Evolutionary conservation across 129 eudicot genomes (phyloP).

Genomic region (Silybum marianum): DNA sequence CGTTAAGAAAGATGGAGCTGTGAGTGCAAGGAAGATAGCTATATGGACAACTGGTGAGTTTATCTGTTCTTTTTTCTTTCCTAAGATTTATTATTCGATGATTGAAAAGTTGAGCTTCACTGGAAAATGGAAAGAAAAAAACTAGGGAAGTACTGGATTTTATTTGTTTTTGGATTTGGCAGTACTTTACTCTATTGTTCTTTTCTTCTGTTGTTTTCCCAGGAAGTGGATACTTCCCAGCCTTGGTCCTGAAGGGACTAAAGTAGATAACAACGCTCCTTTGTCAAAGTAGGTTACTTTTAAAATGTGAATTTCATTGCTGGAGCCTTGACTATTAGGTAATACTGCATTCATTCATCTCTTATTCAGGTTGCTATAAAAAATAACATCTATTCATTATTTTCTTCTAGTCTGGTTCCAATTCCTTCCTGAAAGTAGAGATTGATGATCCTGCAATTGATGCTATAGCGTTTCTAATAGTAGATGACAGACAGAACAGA

Average conservation of each 20-base stretch:
- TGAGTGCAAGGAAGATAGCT: no score
- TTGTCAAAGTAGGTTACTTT: slow-evolving; percentile 57
- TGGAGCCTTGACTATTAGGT: not conserved
- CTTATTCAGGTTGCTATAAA: slow-evolving; percentile 8
- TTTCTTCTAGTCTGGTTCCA: slow-evolving; percentile 63
- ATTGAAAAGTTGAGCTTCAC: no score
- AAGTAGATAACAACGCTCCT: slow-evolving; percentile 69
- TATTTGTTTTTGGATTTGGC: not conserved
- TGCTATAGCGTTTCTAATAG: slow-evolving; percentile 84
- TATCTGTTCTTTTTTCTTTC: no score
- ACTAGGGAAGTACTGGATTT: not conserved
- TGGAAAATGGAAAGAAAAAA: no score
- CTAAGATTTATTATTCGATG: no score
- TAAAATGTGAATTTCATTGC: not conserved
- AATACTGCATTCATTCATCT: slow-evolving; percentile 19
- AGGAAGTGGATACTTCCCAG: slow-evolving; percentile 76
- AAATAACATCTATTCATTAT: not conserved
- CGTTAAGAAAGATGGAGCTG: no score
- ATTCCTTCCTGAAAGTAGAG: slow-evolving; percentile 66
- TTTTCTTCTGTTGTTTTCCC: slow-evolving; percentile 5
- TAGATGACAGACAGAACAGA: slow-evolving; percentile 76
- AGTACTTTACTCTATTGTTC: not conserved
- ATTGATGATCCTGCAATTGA: slow-evolving; percentile 77
- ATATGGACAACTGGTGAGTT: no score
- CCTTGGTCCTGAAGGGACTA: slow-evolving; percentile 69